These are phyloP conservation scores for Sclerotinia trifoliorum DNA, from an alignment of 2,329 filamentous ascomycete genomes.

Conservation along the genomic window DNA sequence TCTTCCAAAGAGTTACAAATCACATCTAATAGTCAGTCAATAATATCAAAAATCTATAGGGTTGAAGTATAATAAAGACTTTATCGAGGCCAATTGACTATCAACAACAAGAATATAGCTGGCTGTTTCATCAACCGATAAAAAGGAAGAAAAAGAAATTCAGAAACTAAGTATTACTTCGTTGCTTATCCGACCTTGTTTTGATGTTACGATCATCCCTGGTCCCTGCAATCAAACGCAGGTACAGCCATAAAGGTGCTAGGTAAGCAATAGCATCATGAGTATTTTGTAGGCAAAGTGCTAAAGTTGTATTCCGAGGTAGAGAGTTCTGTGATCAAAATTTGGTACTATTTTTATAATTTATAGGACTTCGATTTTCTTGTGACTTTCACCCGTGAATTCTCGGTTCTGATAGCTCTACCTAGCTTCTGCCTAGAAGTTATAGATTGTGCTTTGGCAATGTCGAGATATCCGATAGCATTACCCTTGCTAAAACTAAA, in stretches of 20 bases:
- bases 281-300: neutral
- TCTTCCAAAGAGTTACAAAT: too few species aligned
- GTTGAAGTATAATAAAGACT: too few species aligned
- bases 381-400: neutral
- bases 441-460: neutral
- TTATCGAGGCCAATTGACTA: neutral
- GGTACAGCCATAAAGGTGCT: slow-evolving; percentile 2
- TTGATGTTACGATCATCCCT: slow-evolving; percentile 12
- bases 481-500: slow-evolving; percentile 6
- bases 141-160: neutral
- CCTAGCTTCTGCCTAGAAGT: neutral
- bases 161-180: neutral
- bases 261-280: too few species aligned
- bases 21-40: too few species aligned
- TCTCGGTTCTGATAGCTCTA: neutral
- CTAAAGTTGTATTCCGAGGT: neutral
- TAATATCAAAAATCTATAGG: too few species aligned
- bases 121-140: too few species aligned
- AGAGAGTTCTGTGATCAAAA: too few species aligned
- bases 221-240: slow-evolving; percentile 16
- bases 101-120: neutral
- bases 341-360: neutral
- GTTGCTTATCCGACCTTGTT: slow-evolving; percentile 21
- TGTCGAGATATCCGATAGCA: neutral
- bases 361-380: neutral